Evolutionary conservation across 257 asterid species (phyloP).

Genomic region (Oldenlandia corymbosa): DNA sequence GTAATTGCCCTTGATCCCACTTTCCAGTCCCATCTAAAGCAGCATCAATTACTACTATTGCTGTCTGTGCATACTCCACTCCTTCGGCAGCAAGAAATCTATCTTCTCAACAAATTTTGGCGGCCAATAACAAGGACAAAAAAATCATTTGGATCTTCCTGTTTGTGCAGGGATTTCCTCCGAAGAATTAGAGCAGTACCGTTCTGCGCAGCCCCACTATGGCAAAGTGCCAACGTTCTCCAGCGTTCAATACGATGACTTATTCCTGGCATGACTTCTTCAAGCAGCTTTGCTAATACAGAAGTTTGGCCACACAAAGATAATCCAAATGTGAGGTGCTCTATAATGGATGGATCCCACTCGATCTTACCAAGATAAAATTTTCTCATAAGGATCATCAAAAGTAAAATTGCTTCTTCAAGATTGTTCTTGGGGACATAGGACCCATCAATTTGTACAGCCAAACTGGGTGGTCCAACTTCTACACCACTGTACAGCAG

Average conservation of each 20-base stretch:
- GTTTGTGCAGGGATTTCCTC: slow-evolving; percentile 64
- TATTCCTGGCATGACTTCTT: slow-evolving; percentile 83
- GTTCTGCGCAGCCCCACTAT: slow-evolving; percentile 64
- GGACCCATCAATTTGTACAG: slow-evolving; percentile 79
- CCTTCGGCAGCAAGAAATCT: slow-evolving; percentile 84
- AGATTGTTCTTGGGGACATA: slow-evolving; percentile 82
- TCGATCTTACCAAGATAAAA: slow-evolving; percentile 65
- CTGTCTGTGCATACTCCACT: slow-evolving; percentile 65
- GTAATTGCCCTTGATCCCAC: slow-evolving; percentile 97
- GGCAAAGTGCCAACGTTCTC: slow-evolving; percentile 81
- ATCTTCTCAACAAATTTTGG: slow-evolving; percentile 80
- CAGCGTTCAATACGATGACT: slow-evolving; percentile 74
- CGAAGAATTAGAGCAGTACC: slow-evolving; percentile 61
- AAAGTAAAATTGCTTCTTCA: slow-evolving; percentile 90
- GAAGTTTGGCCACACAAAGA: slow-evolving; percentile 81
- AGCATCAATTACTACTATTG: slow-evolving; percentile 83
- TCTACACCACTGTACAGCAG: slow-evolving; percentile 87
- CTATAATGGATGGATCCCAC: slow-evolving; percentile 85
- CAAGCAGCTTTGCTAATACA: slow-evolving; percentile 79
- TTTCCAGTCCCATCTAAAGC: slow-evolving; percentile 91
- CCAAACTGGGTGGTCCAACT: slow-evolving; percentile 78
- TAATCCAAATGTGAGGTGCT: slow-evolving; percentile 86
- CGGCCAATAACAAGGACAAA: slow-evolving; percentile 66
- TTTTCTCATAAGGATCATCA: slow-evolving; percentile 94
- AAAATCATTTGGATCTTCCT: slow-evolving; percentile 84